phyloP scores from a whole-genome alignment of 2,329 filamentous ascomycete species.

The Tolypocladium nubicola region DNA sequence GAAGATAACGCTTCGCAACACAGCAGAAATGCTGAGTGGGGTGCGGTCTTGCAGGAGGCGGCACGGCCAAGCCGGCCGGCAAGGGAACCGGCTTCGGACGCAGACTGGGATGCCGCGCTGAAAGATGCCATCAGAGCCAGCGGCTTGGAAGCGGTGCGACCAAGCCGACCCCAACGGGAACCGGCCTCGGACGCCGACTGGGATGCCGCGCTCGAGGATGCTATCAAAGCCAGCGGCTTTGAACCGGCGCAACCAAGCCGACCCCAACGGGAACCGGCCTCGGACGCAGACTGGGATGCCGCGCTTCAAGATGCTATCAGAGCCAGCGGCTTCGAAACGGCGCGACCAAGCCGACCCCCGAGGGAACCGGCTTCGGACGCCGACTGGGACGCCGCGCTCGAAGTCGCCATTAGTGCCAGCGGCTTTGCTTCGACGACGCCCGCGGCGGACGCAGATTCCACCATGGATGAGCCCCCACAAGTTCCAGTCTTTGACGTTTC shows the following conservation, averaged over 20 bases:
- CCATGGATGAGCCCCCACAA: not conserved
- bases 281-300: not conserved
- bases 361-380: not conserved
- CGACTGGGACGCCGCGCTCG: not conserved
- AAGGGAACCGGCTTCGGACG: not conserved
- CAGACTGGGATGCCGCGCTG: not conserved
- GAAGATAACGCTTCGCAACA: not conserved
- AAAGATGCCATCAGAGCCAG: not conserved
- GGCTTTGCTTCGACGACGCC: not conserved
- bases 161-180: not conserved
- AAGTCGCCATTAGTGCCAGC: not conserved
- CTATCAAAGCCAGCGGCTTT: not conserved
- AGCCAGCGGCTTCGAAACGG: not conserved
- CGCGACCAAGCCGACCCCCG: not conserved
- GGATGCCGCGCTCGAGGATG: not conserved
- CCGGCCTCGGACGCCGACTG: not conserved
- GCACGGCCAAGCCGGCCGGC: not conserved
- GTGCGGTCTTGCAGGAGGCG: not conserved
- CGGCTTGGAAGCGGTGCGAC: not conserved
- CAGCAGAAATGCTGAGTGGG: not conserved
- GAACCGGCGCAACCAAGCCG: not conserved
- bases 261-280: not conserved
- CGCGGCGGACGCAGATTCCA: not conserved
- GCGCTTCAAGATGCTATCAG: not conserved
- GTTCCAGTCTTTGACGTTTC: not conserved